Percentiles rank a stretch among this genome's conserved stretches.
These are phyloP conservation scores for Ophiostoma novo-ulmi DNA, from an alignment of 2,329 filamentous ascomycete genomes.

Conservation along the genomic window DNA sequence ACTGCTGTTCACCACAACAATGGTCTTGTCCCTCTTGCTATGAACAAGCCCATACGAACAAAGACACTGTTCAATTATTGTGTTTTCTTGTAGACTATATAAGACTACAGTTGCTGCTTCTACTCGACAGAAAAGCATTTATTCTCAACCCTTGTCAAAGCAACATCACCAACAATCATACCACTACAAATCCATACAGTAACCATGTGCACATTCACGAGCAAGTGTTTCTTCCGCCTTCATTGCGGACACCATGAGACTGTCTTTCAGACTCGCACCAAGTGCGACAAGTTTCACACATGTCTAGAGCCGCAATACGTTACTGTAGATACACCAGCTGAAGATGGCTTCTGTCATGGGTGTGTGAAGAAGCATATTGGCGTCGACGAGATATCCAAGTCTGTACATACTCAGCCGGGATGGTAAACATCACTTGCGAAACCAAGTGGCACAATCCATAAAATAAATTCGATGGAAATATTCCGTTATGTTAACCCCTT, in stretches of 20 bases:
- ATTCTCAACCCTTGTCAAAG: neutral
- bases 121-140: neutral
- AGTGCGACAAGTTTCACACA: slow-evolving; percentile 1
- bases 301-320: neutral
- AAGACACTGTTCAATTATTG: neutral
- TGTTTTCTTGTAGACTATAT: neutral
- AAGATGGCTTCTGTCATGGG: neutral
- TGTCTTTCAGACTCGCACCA: neutral
- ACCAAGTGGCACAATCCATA: neutral
- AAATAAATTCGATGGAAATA: neutral
- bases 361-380: neutral
- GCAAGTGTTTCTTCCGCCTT: neutral
- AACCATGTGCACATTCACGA: slow-evolving; percentile 6
- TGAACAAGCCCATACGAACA: neutral
- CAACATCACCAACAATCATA: neutral
- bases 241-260: neutral
- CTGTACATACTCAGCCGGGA: neutral
- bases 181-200: neutral
- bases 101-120: neutral
- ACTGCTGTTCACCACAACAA: neutral
- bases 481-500: neutral
- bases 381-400: neutral
- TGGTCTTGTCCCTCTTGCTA: neutral
- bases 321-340: neutral
- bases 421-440: neutral